Percentiles rank a stretch among this genome's conserved stretches.
These are phyloP conservation scores for Taiozyma sp. DNA, from an alignment of 1,139 yeast species.

Conservation along the genomic window DNA sequence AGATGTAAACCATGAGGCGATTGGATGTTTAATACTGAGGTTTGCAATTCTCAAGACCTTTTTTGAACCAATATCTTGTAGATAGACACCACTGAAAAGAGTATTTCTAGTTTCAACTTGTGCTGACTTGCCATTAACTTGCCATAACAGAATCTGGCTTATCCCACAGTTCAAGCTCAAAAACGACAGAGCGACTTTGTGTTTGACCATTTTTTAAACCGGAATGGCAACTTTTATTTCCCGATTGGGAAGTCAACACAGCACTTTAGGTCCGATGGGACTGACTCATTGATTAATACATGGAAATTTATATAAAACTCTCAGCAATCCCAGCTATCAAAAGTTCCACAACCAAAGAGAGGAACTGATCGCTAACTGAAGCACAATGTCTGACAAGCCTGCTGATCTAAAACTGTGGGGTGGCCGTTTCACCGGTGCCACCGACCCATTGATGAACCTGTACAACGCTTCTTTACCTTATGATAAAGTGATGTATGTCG, in stretches of 20 bases:
- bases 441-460: slow-evolving; percentile 95
- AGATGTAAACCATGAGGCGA: slow-evolving; percentile 83
- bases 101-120: too few relatives aligned
- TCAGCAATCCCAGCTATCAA: not conserved
- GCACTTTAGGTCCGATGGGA: not conserved
- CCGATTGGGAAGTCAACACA: not conserved
- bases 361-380: too few relatives aligned
- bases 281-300: not conserved
- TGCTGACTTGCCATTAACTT: too few relatives aligned
- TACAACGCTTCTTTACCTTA: slow-evolving; percentile 96
- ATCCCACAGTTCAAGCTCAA: too few relatives aligned
- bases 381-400: slow-evolving; percentile 36
- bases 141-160: too few relatives aligned
- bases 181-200: too few relatives aligned
- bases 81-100: not conserved
- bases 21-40: not conserved
- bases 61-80: not conserved
- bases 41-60: not conserved
- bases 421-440: slow-evolving; percentile 95
- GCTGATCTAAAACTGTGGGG: slow-evolving; percentile 83
- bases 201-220: too few relatives aligned
- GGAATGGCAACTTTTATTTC: not conserved
- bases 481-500: slow-evolving; percentile 90
- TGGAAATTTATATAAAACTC: not conserved
- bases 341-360: not conserved